Evolutionary conservation across 2,329 filamentous ascomycete genomes (phyloP), one percentile per base, ranked within the genome.

Genomic region (Rhinocladiella similis): DNA sequence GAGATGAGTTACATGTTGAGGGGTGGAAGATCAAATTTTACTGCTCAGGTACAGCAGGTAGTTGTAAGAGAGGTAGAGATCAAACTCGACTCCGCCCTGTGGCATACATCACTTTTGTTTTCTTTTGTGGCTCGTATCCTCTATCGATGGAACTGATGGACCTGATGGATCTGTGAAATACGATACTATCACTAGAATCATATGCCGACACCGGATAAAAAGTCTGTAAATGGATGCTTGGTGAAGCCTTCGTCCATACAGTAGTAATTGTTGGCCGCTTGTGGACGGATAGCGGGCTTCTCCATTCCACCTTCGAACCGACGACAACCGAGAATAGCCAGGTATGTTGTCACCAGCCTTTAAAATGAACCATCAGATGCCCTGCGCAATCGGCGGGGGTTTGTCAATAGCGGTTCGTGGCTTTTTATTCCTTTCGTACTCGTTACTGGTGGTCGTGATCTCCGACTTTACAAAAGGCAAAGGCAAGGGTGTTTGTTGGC

Each of bases 291-390:
- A 39, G 41, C 57, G 53, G 57, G 39, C 57, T 53, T 59, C 57
- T 59, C 57, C 57, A 59, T 48, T 35, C 27, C 43, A 42, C 22
- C 3, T n/a, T 16, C 16, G 29, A 16, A 18, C 57, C 57, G 53
- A 46, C 27, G 19, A 12, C 6, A 59, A 50, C 57, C 57, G 57
- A 42, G 12, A 12, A 47, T 59, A 59, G 20, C 57, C 57, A 27
- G 43, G 13, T n/a, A 25, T 46, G 43, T 27, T 25, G 19, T 22
- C 25, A 27, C 43, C 9, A 7, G 43, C 43, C 25, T 12, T 46
- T 46, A 43, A 43, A 43, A 19, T 12, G 14, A 16, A 18, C n/a
- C n/a, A 16, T 27, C 25, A 27, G 4, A 27, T 27, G 25, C 25
- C n/a, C 36, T 19, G 36, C n/a, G n/a, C 36, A 7, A 39, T 6